Percentiles rank a stretch among this genome's conserved stretches.
These are phyloP conservation scores for Auxenochlorella protothecoides DNA, from an alignment of 139 green algal species.

Conservation along the genomic window DNA sequence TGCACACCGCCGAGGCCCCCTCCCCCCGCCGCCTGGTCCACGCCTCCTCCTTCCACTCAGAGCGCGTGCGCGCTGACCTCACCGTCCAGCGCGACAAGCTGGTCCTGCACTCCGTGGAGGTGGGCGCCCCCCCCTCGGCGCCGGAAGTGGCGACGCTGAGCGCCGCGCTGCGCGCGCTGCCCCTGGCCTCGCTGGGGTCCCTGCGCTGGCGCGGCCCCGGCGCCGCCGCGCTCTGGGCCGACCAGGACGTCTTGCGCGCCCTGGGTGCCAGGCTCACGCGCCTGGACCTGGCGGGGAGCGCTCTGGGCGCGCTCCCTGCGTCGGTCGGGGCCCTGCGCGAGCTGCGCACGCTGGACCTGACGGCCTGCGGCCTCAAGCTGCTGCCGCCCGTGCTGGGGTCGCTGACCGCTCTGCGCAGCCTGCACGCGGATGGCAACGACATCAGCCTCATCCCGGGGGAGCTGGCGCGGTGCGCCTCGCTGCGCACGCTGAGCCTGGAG, in stretches of 20 bases:
- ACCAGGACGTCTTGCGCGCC: not conserved
- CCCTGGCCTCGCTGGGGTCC: not conserved
- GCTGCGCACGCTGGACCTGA: constrained; percentile 30
- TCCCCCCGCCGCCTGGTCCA: not conserved
- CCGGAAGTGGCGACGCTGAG: not conserved
- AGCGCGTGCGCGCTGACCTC: too few relatives aligned
- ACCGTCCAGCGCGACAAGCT: too few relatives aligned
- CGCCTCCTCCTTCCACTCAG: too few relatives aligned
- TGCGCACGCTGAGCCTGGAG: constrained; percentile 78
- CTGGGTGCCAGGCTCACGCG: not conserved
- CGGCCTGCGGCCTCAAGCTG: constrained; percentile 50
- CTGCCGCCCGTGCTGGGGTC: constrained; percentile 55
- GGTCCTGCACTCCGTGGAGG: too few relatives aligned
- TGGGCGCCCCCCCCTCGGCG: not conserved
- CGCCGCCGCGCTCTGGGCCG: not conserved
- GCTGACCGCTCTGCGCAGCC: constrained; percentile 45
- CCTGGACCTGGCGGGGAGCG: not conserved
- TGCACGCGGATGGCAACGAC: constrained; percentile 71
- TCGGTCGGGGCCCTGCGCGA: constrained; percentile 2
- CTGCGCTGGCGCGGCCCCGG: not conserved
- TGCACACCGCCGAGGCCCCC: not conserved
- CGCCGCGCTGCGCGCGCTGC: too few relatives aligned
- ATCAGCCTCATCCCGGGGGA: constrained; percentile 66
- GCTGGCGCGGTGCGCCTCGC: constrained; percentile 44
- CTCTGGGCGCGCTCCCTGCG: not conserved